Evolutionary conservation across 2,329 filamentous ascomycete genomes (phyloP).

Genomic region (Penicillium decumbens): DNA sequence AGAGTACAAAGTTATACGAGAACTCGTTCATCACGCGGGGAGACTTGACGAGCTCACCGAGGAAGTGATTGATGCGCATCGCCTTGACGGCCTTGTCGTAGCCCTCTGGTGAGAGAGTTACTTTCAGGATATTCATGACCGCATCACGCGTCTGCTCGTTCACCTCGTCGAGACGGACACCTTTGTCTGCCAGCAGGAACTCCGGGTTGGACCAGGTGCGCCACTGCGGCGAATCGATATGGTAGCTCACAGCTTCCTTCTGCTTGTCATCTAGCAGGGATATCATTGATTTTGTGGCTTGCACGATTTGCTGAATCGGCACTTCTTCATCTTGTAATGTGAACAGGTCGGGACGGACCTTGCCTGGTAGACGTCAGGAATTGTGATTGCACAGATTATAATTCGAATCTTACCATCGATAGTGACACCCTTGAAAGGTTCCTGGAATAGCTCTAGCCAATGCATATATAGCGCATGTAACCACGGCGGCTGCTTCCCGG

Average conservation of each 20-base stretch:
- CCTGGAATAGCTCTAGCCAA: conserved; percentile 54
- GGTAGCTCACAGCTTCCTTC: conserved; percentile 49
- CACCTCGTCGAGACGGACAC: conserved; percentile 65
- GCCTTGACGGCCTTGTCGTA: conserved; percentile 65
- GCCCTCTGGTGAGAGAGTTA: conserved; percentile 63
- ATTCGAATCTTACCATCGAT: conserved; percentile 52
- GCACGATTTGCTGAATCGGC: conserved; percentile 55
- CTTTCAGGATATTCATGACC: conserved; percentile 54
- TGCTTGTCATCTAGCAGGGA: conserved; percentile 48
- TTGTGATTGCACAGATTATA: background rate
- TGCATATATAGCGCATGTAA: conserved; percentile 58
- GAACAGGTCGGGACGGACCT: conserved; percentile 53
- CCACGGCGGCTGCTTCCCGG: conserved; percentile 60
- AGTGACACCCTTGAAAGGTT: conserved; percentile 68
- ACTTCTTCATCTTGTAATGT: conserved; percentile 60
- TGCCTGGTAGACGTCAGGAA: conserved; percentile 36
- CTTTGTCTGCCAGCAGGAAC: conserved; percentile 64
- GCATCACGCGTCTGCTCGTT: conserved; percentile 42
- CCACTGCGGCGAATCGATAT: conserved; percentile 68
- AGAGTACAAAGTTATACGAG: conserved; percentile 71
- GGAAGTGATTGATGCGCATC: conserved; percentile 71
- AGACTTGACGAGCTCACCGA: conserved; percentile 62
- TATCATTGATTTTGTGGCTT: conserved; percentile 48
- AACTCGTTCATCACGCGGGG: conserved; percentile 65
- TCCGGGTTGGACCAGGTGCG: conserved; percentile 69